Evolutionary conservation across 345 rosid genomes (phyloP), one percentile per base, ranked within the genome.

Genomic region (Corchorus olitorius): DNA sequence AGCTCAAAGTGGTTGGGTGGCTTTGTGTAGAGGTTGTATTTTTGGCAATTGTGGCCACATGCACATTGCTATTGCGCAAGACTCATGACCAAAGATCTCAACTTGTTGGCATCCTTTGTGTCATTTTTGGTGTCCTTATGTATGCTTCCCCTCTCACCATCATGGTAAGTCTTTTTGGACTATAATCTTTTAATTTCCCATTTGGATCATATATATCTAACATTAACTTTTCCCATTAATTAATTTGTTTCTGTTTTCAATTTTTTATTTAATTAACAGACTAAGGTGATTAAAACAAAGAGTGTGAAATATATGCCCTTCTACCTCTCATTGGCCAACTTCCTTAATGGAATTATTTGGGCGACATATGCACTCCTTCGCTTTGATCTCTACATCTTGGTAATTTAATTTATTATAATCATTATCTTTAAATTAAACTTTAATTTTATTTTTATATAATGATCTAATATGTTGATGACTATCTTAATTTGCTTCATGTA

Each of bases 291-390:
- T 0, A 4, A 14, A 4, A 89, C 89, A 2, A 89, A 74, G 62
- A 89, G 93, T 20, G 89, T 87, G 8, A 74, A 86, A 70, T 87
- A 89, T 78, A 89, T 89, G 90, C 90, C 93, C 1, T 89, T 89
- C 33, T 77, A 35, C 70, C 77, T 89, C 34, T 89, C 93, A 0
- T 59, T 89, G 1, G 50, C 86, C 9, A 72, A 76, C 65, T 86
- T 76, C 35, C 10, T 83, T 3, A 89, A 89, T 59, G 88, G 85
- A 64, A 6, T 1, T 0, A 61, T 81, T 19, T 87, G 92, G 92
- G 78, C 82, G 17, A 9, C 79, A 17, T 87, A 86, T 69, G 78
- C 89, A 0, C 22, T 83, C 20, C 74, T 89, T 72, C 73, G 72
- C 73, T 33, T 87, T 52, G 89, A 89, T 60, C 75, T 77, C 76